Percentiles rank a stretch among this genome's conserved stretches.
phyloP scores from a whole-genome alignment of 306 rosid species.

The Purshia tridentata region DNA sequence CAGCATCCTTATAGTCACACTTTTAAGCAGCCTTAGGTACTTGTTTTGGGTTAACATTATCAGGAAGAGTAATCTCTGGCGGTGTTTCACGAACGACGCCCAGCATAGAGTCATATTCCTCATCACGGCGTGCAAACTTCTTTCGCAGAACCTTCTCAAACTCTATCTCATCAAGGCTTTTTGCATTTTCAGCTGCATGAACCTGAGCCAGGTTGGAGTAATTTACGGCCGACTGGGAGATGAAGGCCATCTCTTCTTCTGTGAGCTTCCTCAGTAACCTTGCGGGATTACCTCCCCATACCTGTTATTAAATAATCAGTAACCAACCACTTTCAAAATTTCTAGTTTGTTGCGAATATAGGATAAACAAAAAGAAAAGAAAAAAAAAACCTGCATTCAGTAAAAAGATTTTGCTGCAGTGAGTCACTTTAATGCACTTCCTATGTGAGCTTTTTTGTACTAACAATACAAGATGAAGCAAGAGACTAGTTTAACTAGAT shows the following conservation, averaged over 20 bases:
- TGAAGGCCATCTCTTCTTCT: conserved; percentile 84
- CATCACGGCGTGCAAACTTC: conserved; percentile 68
- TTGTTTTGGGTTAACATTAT: conserved; percentile 52
- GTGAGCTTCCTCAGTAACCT: conserved; percentile 90
- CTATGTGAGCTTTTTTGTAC: neutral
- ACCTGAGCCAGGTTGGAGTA: conserved; percentile 86
- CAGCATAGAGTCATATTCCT: conserved; percentile 60
- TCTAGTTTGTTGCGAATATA: neutral
- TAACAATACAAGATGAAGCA: neutral
- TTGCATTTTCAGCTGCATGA: conserved; percentile 89
- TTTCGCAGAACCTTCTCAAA: conserved; percentile 71
- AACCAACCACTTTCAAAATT: neutral
- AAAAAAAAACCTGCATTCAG: neutral
- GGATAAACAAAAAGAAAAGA: neutral
- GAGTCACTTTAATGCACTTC: neutral
- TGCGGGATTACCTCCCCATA: conserved; percentile 99
- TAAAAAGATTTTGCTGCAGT: neutral
- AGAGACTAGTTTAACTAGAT: neutral
- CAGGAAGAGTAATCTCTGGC: conserved; percentile 53
- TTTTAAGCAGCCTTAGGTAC: conserved; percentile 51
- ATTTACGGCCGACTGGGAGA: conserved; percentile 79
- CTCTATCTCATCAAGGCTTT: conserved; percentile 65
- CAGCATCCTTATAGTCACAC: neutral
- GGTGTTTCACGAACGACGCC: conserved; percentile 57
- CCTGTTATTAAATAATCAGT: conserved; percentile 35